Conservation (phyloP, 2,329 filamentous ascomycete genomes). For the Bisporella sp. region DNA sequence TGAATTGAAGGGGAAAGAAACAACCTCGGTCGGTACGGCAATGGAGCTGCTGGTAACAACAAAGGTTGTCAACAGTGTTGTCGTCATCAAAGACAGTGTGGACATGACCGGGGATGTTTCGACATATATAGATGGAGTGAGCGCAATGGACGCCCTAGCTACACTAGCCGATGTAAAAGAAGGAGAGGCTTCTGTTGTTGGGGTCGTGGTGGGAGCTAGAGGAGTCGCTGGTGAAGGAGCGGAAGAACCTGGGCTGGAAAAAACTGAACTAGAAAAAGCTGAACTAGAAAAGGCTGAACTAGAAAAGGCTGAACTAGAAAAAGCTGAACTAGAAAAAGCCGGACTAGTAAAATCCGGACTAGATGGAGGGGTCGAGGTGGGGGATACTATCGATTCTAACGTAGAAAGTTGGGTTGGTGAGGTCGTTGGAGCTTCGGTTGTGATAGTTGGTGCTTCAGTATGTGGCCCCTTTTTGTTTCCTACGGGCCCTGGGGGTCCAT, state of each 20-base stretch:
- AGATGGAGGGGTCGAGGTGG: too few relatives aligned
- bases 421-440: background rate
- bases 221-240: background rate
- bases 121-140: background rate
- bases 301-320: background rate
- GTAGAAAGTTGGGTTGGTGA: background rate
- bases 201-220: background rate
- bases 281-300: background rate
- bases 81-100: background rate
- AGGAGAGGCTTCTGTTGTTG: background rate
- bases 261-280: background rate
- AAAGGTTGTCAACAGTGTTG: background rate
- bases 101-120: background rate
- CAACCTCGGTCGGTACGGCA: background rate
- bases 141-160: background rate
- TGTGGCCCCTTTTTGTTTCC: slow-evolving; percentile 6
- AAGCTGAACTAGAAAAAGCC: background rate
- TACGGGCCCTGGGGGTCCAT: slow-evolving; percentile 5
- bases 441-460: background rate
- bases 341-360: background rate
- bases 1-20: background rate
- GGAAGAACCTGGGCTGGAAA: background rate
- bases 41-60: background rate
- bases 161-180: background rate
- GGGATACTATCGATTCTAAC: too few relatives aligned